Evolutionary conservation across 768 basidiomycete species (phyloP), one percentile per base, ranked within the genome.

Genomic region (Exsudoporus frostii): DNA sequence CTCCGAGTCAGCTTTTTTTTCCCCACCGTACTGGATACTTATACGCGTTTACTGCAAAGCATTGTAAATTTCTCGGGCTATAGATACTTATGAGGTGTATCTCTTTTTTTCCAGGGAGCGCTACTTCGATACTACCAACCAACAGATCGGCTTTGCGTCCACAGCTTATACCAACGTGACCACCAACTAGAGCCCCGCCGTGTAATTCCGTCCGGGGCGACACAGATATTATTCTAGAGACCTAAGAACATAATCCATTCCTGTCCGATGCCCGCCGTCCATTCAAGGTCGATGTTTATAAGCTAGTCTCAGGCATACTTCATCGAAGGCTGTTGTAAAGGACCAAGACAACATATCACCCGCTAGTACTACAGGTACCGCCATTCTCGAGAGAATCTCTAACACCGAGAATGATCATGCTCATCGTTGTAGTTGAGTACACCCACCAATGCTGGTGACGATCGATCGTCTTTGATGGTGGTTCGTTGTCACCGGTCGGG

Each of bases 51-150:
- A 14, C 10, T n/a, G n/a, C n/a, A n/a, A n/a, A n/a, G n/a, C n/a
- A n/a, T n/a, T n/a, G n/a, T n/a, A n/a, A n/a, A n/a, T n/a, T n/a
- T n/a, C n/a, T n/a, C n/a, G n/a, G n/a, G n/a, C n/a, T n/a, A n/a
- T n/a, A n/a, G n/a, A n/a, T n/a, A n/a, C n/a, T n/a, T n/a, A n/a
- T n/a, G n/a, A n/a, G n/a, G n/a, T n/a, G n/a, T n/a, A n/a, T n/a
- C n/a, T n/a, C n/a, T n/a, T 17, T 15, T 24, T 24, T 9, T 22
- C 8, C 5, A 45, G 56, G 6, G 54, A 57, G n/a, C 55, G 56
- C 36, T 78, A 70, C 61, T 78, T 61, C 8, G 58, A 59, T 17
- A 46, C 58, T 9, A 34, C 48, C 36, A 48, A 58, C 22, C 4
- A 13, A 4, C 46, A 38, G 10, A 34, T 58, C 24, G 57, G 57